Percentiles rank a stretch among this genome's conserved stretches.
Conservation (phyloP, 331 rosid species). For the Erythrophleum ivorense region DNA sequence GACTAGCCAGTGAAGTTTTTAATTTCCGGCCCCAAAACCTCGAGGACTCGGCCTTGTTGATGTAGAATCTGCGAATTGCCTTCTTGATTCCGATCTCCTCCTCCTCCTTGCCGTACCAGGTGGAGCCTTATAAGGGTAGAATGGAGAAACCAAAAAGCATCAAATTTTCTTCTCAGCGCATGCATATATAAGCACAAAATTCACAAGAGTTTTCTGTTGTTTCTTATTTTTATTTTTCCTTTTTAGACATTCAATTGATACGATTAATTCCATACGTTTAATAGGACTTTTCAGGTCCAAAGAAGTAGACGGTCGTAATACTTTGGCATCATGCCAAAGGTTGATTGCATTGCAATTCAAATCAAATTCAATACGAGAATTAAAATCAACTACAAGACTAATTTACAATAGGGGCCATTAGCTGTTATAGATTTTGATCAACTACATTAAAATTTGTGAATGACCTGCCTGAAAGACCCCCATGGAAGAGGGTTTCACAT, state of each 20-base stretch:
- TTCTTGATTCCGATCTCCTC: slow-evolving; percentile 63
- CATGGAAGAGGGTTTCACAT: slow-evolving; percentile 10
- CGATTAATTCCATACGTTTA: neutral
- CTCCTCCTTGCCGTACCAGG: slow-evolving; percentile 93
- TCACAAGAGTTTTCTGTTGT: neutral
- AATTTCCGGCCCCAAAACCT: slow-evolving; percentile 72
- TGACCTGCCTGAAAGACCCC: slow-evolving; percentile 22
- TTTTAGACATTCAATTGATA: neutral
- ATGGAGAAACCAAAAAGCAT: slow-evolving; percentile 36
- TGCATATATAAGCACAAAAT: slow-evolving; percentile 24
- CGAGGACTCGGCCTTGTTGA: slow-evolving; percentile 77
- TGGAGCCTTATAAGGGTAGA: slow-evolving; percentile 54
- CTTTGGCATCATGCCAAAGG: neutral
- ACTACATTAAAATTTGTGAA: slow-evolving; percentile 2
- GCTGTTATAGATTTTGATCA: neutral
- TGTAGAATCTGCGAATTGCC: slow-evolving; percentile 56
- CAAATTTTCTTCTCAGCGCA: slow-evolving; percentile 13
- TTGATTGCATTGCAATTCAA: neutral
- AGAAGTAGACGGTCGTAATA: slow-evolving; percentile 16
- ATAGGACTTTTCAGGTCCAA: slow-evolving; percentile 7
- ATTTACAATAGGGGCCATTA: slow-evolving; percentile 8
- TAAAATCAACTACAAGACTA: slow-evolving; percentile 9
- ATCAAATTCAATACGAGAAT: neutral
- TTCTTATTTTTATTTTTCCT: neutral
- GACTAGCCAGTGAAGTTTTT: slow-evolving; percentile 27